These are phyloP conservation scores for Leishmania major DNA, from an alignment of 208 protist species.

Conservation along the genomic window DNA sequence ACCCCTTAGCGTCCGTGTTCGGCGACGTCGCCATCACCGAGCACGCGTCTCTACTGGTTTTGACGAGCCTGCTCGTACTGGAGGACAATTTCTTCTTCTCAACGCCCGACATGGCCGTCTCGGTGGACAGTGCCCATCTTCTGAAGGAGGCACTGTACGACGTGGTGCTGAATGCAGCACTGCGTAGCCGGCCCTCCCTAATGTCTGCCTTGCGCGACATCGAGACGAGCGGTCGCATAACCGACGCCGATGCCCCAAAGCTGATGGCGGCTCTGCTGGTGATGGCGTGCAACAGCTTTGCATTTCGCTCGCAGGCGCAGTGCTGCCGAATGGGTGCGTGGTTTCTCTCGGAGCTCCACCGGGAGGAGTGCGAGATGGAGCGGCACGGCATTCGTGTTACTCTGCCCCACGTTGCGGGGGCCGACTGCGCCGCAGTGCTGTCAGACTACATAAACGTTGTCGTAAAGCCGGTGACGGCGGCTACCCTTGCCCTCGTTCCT, in stretches of 20 bases:
- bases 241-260: conserved; percentile 39
- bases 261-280: conserved; percentile 60
- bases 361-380: conserved; percentile 60
- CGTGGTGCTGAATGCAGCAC: conserved; percentile 46
- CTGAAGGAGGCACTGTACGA: conserved; percentile 60
- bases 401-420: conserved; percentile 26
- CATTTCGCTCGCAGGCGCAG: conserved; percentile 55
- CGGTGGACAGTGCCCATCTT: conserved; percentile 37
- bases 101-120: conserved; percentile 12
- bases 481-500: conserved; percentile 59
- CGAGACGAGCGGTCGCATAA: conserved; percentile 33
- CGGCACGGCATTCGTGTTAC: conserved; percentile 38
- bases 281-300: conserved; percentile 65
- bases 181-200: conserved; percentile 39
- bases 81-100: conserved; percentile 64
- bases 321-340: conserved; percentile 44
- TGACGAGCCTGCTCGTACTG: conserved; percentile 46
- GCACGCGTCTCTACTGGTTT: conserved; percentile 54
- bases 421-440: conserved; percentile 24
- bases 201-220: conserved; percentile 45
- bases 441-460: conserved; percentile 56
- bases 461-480: conserved; percentile 46
- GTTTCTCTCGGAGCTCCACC: conserved; percentile 51
- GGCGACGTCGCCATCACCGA: conserved; percentile 59
- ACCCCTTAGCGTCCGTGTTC: conserved; percentile 76